Base-by-base conservation (phyloP, 2,329 filamentous ascomycete species). In the Dactylonectria estremocensis region DNA sequence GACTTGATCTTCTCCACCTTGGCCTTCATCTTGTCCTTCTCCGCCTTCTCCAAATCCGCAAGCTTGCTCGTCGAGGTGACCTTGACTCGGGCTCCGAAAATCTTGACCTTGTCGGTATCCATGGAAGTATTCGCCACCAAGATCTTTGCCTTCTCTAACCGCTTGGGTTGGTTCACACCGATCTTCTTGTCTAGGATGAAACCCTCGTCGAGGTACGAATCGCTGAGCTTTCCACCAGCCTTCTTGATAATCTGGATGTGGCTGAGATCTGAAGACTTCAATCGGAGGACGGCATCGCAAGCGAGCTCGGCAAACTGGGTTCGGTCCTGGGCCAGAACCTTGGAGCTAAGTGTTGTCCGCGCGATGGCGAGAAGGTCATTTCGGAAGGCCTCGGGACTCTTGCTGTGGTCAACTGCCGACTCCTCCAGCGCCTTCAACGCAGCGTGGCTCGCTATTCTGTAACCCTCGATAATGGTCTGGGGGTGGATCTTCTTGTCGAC, bases 201-300 rank as follows among this genome's bases (percentile, higher is more conserved):
- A 5, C 96, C 96, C 77, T 98, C 95, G 79, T 99, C 96, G 48
- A 99, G 88, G 83, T 99, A 99, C 13, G 95, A 98, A 81, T 99
- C 96, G 81, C 91, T 96, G 66, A 99, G 90, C 88, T 98, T 99
- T 76, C 96, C 96, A 76, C 96, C 96, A 2, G 95, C 93, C 88
- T 99, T 99, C 88, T 99, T 99, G 87, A 99, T 99, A 78, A 99
- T 95, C 83, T 99, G 96, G 73, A 99, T 99, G 80, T 98, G 95
- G 81, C 93, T 98, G 61, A 99, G 90, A 81, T 99, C 96, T 65
- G 93, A 94, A 2, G 95, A 97, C 64, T 94, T 94, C 78, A 99
- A 88, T 72, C 97, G 91, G 67, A 98, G 87, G 3, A 99, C 93
- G 43, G 96, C 96, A 76, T 98, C 95, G 72, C 93, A 93, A 18